Evolutionary conservation across 1,284 basidiomycete species (phyloP), one percentile per base, ranked within the genome.

Genomic region (Ganoderma lucidum): DNA sequence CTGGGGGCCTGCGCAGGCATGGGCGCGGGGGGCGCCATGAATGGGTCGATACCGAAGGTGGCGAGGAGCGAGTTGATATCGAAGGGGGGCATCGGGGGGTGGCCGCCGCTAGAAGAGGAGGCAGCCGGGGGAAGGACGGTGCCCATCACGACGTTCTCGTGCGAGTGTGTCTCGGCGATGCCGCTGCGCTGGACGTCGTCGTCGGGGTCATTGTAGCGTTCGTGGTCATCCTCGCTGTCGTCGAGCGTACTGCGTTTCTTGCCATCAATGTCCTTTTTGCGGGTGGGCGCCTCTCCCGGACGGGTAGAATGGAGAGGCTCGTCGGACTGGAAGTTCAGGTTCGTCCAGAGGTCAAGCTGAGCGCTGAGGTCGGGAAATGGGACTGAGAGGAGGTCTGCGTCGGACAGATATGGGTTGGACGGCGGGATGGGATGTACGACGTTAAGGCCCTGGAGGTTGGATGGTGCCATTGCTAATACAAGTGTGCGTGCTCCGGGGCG

Each of bases 321-420:
- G 77, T 94, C 93, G 1, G 88, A 89, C 69, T 93, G 89, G 80
- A 96, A 96, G 17, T 89, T 82, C 71, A 95, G 85, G 79, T 92
- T 92, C 10, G 93, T 92, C 94, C 94, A 96, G 63, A 94, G 83
- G 79, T 93, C 93, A 68, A 95, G 90, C 78, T 95, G 92, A 2
- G 92, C 91, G 23, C 86, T 86, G 64, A 94, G 85, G 78, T 94
- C 93, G 90, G 90, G 77, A 89, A 91, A 2, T 28, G 87, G 85
- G 1, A 88, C 83, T 0, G 87, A 81, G 68, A 93, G 85, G 53
- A 93, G 83, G 71, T 92, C 89, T 75, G 86, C 86, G 77, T 88
- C 83, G 53, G 80, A 76, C 59, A 79, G 67, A 51, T 83, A 81
- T 9, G 83, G 70, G 63, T 83, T 76, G 32, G 83, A 77, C 23